Evolutionary conservation across 1,284 basidiomycete species (phyloP), one percentile per base, ranked within the genome.

Genomic region (Marasmius fiardii): DNA sequence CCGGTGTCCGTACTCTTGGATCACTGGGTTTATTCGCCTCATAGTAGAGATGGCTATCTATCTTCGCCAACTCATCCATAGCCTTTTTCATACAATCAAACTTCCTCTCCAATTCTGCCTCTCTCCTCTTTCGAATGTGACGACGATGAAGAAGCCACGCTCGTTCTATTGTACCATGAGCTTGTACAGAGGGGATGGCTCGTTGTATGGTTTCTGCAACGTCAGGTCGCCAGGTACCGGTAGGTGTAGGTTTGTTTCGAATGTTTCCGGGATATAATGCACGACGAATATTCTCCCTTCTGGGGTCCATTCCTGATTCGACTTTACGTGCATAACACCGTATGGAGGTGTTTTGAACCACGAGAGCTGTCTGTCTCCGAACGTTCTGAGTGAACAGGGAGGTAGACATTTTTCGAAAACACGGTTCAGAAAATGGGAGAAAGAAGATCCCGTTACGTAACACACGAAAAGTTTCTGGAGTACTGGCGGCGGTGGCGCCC

Each of bases 111-210:
- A 92, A 67, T 65, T 89, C 87, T 43, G 75, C 80, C 34, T 85
- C 79, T 43, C 89, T 81, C 63, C 76, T 74, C 68, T 89, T 85
- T 48, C 93, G 82, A 55, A 85, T 64, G 64, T 90, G 85, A 34
- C 93, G 82, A 64, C 86, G 81, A 73, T 90, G 86, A 20, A 98
- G 80, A 54, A 88, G 75, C 90, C 91, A 98, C 3, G 95, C 95
- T 37, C 95, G 86, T 61, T 92, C 90, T 60, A 98, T 94, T 6
- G 95, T 98, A 63, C 93, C 86, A 75, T 98, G 93, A 0, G 93
- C 93, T 71, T 98, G 94, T 12, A 80, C 82, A 4, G 86, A 89
- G 12, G 90, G 90, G 55, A 95, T 85, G 10, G 90, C 89, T 53
- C 80, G 80, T 61, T 88, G 83, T 16, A 95, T 73, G 4, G 82